Base-by-base conservation (phyloP, 371 early-diverging fungal genomes). In the Capillidium heterosporum region DNA sequence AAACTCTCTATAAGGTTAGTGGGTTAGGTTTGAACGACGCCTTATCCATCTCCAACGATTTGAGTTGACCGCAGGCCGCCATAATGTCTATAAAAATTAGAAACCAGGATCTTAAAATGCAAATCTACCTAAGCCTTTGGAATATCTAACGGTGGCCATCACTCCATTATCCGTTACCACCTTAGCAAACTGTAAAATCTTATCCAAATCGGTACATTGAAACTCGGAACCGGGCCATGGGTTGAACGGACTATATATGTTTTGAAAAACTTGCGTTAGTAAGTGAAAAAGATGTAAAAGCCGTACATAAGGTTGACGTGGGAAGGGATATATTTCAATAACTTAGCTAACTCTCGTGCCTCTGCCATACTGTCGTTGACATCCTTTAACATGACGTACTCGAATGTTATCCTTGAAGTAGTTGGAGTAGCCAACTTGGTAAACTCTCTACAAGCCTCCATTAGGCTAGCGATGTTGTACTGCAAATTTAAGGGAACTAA, bases 401-500 rank as follows among this genome's bases (percentile, higher is more conserved):
- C 85, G 64, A 85, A 85, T 0, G 85, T 84, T 24, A 85, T 79
- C 50, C 85, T 64, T 53, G 66, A 63, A n/a, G 61, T 65, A 43
- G 62, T 67, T 21, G 64, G 62, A 48, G 68, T 32, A 62, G 69
- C 63, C 60, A 68, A 59, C 31, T 60, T 59, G 0, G 71, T 71
- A 69, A 87, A 91, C 11, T 74, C 69, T 13, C 66, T 66, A 48
- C 84, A 80, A 56, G 89, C 87, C 3, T 76, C 74, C 63, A 93
- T 63, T 21, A 93, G 74, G 26, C 65, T 58, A 7, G 71, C 64
- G 7, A 93, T 63, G 11, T 78, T 80, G 66, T 77, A 93, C 1
- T 84, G 81, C 66, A 84, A 87, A 60, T 90, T 85, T 19, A 89
- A 79, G 0, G 95, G 93, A 17, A 94, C 88, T 44, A 94, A 74